These are phyloP conservation scores for Achaetomium macrosporum DNA, from an alignment of 2,329 filamentous ascomycete species.

Conservation along the genomic window DNA sequence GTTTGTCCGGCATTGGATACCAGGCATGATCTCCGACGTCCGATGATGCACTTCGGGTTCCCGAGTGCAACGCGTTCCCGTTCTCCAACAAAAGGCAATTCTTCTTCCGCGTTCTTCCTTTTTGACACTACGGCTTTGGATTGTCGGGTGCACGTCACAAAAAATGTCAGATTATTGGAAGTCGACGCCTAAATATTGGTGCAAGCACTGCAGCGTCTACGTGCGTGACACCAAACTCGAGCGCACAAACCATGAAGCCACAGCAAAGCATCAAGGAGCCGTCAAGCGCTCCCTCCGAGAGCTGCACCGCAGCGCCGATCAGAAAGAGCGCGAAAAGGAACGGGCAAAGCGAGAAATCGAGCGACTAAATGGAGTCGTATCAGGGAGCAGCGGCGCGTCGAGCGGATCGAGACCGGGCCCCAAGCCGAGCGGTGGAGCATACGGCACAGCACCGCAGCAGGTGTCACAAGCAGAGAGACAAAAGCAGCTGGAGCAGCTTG, in stretches of 20 bases:
- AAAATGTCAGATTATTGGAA: conserved; percentile 98
- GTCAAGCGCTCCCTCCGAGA: conserved; percentile 87
- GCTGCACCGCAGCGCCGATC: conserved; percentile 78
- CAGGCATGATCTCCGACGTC: too few relatives aligned
- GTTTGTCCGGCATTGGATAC: too few relatives aligned
- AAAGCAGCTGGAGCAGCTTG: conserved; percentile 79
- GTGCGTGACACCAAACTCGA: conserved; percentile 92
- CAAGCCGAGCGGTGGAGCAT: conserved; percentile 1
- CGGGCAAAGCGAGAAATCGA: conserved; percentile 79
- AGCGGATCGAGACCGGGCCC: background rate
- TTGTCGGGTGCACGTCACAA: background rate
- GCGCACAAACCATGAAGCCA: conserved; percentile 82
- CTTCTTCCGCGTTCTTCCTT: background rate
- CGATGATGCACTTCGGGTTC: too few relatives aligned
- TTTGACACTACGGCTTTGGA: background rate
- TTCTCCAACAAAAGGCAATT: background rate
- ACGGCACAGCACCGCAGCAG: conserved; percentile 27
- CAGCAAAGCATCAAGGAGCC: conserved; percentile 73
- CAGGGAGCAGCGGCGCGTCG: conserved; percentile 29
- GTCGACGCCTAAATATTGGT: conserved; percentile 95
- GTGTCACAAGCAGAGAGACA: conserved; percentile 64
- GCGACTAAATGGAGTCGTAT: conserved; percentile 71
- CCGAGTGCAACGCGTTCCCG: too few relatives aligned
- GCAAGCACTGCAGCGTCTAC: conserved; percentile 88
- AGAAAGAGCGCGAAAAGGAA: conserved; percentile 73